phyloP scores from a whole-genome alignment of 495 filamentous ascomycete genomes.

The Margaritispora aquatica region DNA sequence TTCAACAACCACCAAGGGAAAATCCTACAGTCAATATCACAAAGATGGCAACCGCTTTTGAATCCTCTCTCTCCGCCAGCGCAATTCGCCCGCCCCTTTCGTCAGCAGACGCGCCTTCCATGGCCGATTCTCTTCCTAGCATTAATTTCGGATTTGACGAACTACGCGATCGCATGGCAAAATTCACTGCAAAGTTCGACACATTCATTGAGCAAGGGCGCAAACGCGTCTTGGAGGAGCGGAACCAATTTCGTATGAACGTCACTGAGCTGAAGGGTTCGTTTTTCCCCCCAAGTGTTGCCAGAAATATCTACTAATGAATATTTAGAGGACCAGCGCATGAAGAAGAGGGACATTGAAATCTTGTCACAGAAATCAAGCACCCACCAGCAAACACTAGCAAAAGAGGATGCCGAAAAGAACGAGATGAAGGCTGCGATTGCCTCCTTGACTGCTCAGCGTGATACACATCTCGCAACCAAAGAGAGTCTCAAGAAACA shows the following conservation, averaged over 20 bases:
- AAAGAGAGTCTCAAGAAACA: slow-evolving; percentile 71
- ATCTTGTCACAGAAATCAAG: slow-evolving; percentile 70
- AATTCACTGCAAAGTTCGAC: slow-evolving; percentile 88
- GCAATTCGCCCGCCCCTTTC: slow-evolving; percentile 63
- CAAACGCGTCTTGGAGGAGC: slow-evolving; percentile 82
- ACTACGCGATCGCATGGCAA: slow-evolving; percentile 87
- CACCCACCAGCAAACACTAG: slow-evolving; percentile 71
- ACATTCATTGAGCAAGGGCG: slow-evolving; percentile 87
- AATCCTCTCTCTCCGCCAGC: slow-evolving; percentile 70
- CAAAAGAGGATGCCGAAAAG: slow-evolving; percentile 82
- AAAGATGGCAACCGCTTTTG: slow-evolving; percentile 64
- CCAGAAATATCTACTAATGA: slow-evolving; percentile 2
- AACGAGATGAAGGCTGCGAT: slow-evolving; percentile 83
- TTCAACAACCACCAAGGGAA: not conserved
- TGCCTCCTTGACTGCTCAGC: slow-evolving; percentile 62
- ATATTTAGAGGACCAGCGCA: slow-evolving; percentile 73
- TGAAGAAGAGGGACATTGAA: slow-evolving; percentile 82
- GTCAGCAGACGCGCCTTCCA: slow-evolving; percentile 33
- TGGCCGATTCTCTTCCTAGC: slow-evolving; percentile 76
- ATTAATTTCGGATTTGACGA: slow-evolving; percentile 97
- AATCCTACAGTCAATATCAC: not conserved
- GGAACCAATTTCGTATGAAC: slow-evolving; percentile 89
- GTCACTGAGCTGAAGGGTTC: slow-evolving; percentile 84
- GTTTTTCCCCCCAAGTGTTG: not conserved
- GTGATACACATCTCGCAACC: slow-evolving; percentile 64